Base-by-base conservation (phyloP, 2,329 filamentous ascomycete species). In the Hypoxylon sp. region DNA sequence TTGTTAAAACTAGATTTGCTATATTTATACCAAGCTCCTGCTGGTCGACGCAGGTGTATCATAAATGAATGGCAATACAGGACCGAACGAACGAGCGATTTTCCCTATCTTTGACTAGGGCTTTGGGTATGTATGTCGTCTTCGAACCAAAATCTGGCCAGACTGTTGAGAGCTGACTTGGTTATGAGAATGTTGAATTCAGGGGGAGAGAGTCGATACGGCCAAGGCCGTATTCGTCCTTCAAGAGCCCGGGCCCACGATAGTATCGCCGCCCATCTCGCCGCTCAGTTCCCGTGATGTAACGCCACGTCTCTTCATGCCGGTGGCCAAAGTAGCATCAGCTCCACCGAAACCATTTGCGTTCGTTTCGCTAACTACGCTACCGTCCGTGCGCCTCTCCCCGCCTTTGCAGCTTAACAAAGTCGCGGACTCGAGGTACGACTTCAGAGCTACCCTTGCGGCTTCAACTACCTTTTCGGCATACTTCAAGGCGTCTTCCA, bases 231-330 rank as follows among this genome's bases (percentile, higher is more conserved):
- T 20, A 7, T 33, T 11, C 33, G 28, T 24, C 30, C 46, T 36
- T 58, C 42, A 61, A 20, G 58, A 54, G 22, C 48, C 51, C 32
- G 16, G 64, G 9, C 53, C 65, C 14, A 53, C 53, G n/a, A 64
- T 51, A 42, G 87, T 89, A 82, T 89, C 87, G 16, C 86, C 86
- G 60, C 85, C 85, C 85, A 89, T 87, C 80, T 89, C 87, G 52
- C 86, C 86, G 71, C 83, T 82, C 76, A 88, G 71, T 70, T 87
- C 85, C 57, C 86, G 76, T 72, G 83, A 85, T 33, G 84, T 84
- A 49, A 82, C 78, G 1, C 83, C 84, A n/a, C 81, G 79, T 26
- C 81, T 67, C 53, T 68, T 70, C 61, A 72, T 60, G n/a, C 64
- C 72, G 36, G 74, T 64, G 65, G 71, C 48, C 72, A 65, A 59